Conservation (phyloP, 2,329 filamentous ascomycete species). For the Colletotrichum somersetense region DNA sequence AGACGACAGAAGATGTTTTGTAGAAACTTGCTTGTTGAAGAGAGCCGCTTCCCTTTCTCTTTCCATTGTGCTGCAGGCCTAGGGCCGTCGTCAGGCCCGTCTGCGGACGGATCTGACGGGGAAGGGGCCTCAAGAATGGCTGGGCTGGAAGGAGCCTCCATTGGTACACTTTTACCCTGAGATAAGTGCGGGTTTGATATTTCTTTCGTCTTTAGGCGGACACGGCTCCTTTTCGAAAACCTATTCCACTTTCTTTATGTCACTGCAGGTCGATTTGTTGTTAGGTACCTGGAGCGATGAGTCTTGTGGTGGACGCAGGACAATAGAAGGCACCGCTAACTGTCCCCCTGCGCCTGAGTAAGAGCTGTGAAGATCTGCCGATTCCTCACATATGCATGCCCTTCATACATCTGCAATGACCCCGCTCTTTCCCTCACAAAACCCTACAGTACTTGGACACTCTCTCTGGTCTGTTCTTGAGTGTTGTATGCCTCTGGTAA, state of each 20-base stretch:
- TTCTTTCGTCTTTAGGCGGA: not conserved
- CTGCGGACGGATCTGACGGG: not conserved
- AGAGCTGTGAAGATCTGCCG: no score
- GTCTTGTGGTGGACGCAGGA: not conserved
- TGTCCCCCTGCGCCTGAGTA: not conserved
- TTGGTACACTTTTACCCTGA: not conserved
- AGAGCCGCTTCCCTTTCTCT: constrained; percentile 31
- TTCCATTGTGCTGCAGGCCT: not conserved
- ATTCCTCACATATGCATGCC: no score
- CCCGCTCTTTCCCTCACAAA: not conserved
- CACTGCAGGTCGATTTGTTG: not conserved
- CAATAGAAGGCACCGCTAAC: not conserved
- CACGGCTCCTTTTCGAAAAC: no score
- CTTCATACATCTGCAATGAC: no score
- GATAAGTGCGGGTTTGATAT: not conserved
- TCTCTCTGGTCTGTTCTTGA: not conserved
- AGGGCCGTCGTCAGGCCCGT: not conserved
- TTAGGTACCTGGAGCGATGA: not conserved
- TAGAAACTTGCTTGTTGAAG: constrained; percentile 38
- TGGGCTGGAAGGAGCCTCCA: constrained; percentile 21
- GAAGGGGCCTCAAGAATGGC: constrained; percentile 16
- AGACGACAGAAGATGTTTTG: constrained; percentile 40
- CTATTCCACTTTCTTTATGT: not conserved
- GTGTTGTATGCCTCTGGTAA: not conserved
- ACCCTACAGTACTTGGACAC: no score